Evolutionary conservation across 2,329 filamentous ascomycete genomes (phyloP).

Genomic region (Colletotrichum theobromicola): DNA sequence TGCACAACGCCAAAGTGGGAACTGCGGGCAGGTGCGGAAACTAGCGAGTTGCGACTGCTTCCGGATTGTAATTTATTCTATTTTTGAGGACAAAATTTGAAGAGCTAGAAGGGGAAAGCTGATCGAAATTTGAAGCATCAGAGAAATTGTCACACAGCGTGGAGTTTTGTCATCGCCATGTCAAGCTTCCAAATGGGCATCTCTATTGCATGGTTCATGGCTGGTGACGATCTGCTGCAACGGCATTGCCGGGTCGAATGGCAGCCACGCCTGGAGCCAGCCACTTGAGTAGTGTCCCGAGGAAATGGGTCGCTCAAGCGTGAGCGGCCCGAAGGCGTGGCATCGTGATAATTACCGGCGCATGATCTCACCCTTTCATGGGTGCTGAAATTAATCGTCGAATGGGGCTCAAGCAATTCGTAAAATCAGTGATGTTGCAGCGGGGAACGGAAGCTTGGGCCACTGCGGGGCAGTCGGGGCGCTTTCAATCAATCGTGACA

Average conservation of each 20-base stretch:
- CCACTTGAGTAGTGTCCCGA: not conserved
- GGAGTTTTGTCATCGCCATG: not conserved
- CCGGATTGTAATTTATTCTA: not conserved
- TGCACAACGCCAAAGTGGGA: constrained; percentile 2
- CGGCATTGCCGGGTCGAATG: not conserved
- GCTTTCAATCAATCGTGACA: not conserved
- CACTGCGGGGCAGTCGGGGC: constrained; percentile 10
- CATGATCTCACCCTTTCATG: constrained; percentile 16
- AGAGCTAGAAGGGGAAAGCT: not conserved
- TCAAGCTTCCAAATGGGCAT: not conserved
- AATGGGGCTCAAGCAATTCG: not conserved
- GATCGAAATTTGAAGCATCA: not conserved
- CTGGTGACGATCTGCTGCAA: not conserved
- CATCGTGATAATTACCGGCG: constrained; percentile 5
- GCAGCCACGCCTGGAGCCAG: not conserved
- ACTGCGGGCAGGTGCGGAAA: not conserved
- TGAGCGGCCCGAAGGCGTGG: not conserved
- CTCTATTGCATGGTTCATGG: not conserved
- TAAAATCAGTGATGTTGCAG: not conserved
- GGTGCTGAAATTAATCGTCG: not conserved
- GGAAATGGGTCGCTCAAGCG: not conserved
- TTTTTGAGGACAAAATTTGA: not conserved
- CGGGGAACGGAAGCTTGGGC: constrained; percentile 3
- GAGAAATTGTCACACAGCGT: not conserved
- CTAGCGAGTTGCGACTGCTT: not conserved